Conservation (phyloP, 164 flowering plant species). For the Umbilicus rupestris region DNA sequence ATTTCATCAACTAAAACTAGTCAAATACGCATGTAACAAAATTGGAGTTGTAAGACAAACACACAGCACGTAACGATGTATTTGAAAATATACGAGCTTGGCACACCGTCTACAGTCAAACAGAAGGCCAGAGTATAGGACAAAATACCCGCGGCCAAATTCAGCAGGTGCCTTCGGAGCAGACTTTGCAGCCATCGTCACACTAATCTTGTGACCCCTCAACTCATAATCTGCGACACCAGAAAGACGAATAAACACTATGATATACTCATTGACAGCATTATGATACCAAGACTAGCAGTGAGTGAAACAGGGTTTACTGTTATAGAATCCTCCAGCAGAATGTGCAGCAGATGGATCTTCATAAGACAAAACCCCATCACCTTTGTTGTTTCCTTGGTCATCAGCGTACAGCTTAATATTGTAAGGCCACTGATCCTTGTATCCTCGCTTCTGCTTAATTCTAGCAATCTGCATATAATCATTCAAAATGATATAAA, state of each 20-base stretch:
- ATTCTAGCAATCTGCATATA: slow-evolving; percentile 74
- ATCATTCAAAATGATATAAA: slow-evolving; percentile 3
- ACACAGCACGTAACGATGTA: neutral
- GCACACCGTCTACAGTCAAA: neutral
- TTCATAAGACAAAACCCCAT: slow-evolving; percentile 76
- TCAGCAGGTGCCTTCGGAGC: slow-evolving; percentile 68
- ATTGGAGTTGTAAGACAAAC: neutral
- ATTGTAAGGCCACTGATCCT: slow-evolving; percentile 98
- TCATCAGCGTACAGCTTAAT: slow-evolving; percentile 91
- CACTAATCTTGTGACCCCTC: slow-evolving; percentile 76
- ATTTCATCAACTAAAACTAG: too few relatives aligned
- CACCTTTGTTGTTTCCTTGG: slow-evolving; percentile 81
- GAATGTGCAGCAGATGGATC: slow-evolving; percentile 99
- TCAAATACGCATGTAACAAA: neutral
- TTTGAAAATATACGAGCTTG: neutral
- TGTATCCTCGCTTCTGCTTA: slow-evolving; percentile 94
- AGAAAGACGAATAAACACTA: neutral
- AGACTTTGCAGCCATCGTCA: slow-evolving; percentile 91
- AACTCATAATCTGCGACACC: slow-evolving; percentile 56
- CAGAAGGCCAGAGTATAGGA: neutral
- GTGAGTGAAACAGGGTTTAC: slow-evolving; percentile 23
- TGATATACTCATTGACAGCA: neutral
- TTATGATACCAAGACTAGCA: neutral
- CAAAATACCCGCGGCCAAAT: slow-evolving; percentile 57
- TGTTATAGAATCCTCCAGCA: slow-evolving; percentile 84